Percentiles rank a stretch among this genome's conserved stretches.
These are phyloP conservation scores for Moesziomyces antarcticus DNA, from an alignment of 1,284 basidiomycete species.

Conservation along the genomic window DNA sequence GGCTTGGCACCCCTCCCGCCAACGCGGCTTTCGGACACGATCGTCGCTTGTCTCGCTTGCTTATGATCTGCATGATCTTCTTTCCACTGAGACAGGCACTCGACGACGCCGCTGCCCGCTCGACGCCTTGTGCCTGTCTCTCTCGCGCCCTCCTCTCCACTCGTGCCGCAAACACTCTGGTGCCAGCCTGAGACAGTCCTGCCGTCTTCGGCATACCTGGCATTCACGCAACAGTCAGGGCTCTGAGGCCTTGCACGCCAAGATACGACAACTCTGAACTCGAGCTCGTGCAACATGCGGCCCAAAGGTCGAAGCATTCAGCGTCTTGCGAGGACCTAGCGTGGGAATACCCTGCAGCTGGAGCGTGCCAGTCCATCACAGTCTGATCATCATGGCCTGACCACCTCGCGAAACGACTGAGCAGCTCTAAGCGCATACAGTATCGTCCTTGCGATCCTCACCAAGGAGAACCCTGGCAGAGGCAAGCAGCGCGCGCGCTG, in stretches of 20 bases:
- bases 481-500: neutral
- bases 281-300: neutral
- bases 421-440: neutral
- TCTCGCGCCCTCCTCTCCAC: neutral
- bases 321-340: neutral
- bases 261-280: too few relatives aligned
- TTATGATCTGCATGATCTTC: slow-evolving; percentile 16
- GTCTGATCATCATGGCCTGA: neutral
- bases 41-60: slow-evolving; percentile 4
- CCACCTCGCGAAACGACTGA: too few relatives aligned
- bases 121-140: slow-evolving; percentile 10
- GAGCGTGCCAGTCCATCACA: neutral
- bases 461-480: slow-evolving; percentile 10
- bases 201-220: too few relatives aligned
- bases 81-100: slow-evolving; percentile 16
- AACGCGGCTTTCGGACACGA: neutral
- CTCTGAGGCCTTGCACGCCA: too few relatives aligned
- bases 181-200: too few relatives aligned
- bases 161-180: neutral
- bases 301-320: slow-evolving; percentile 6
- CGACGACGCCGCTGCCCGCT: slow-evolving; percentile 3
- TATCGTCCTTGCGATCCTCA: slow-evolving; percentile 6
- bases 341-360: slow-evolving; percentile 4
- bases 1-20: too few relatives aligned
- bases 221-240: too few relatives aligned